Conservation (phyloP, 805 yeast genomes). For the Sugiyamaella chiloensis region DNA sequence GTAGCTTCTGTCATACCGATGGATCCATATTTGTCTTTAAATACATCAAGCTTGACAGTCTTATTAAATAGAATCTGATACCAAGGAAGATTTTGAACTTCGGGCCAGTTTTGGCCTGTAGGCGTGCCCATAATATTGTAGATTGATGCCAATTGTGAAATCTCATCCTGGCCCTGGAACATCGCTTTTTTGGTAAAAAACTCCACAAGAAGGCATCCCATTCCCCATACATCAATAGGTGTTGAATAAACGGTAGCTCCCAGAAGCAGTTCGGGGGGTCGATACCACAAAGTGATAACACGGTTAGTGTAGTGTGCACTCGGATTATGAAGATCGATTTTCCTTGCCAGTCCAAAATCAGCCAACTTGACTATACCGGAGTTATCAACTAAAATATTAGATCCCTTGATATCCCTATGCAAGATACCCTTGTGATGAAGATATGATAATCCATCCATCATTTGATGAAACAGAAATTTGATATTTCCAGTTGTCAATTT, state of each 20-base stretch:
- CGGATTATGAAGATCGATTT: slow-evolving; percentile 30
- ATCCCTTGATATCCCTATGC: slow-evolving; percentile 94
- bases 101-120: slow-evolving; percentile 68
- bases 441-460: slow-evolving; percentile 74
- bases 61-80: slow-evolving; percentile 75
- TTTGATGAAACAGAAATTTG: slow-evolving; percentile 74
- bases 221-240: slow-evolving; percentile 96
- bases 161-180: slow-evolving; percentile 86
- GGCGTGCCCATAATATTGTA: slow-evolving; percentile 90
- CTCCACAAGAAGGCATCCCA: slow-evolving; percentile 87
- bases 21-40: slow-evolving; percentile 42
- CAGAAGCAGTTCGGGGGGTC: slow-evolving; percentile 90
- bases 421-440: slow-evolving; percentile 60
- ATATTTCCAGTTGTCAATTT: slow-evolving; percentile 61
- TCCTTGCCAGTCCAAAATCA: slow-evolving; percentile 87
- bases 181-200: slow-evolving; percentile 69
- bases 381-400: slow-evolving; percentile 76
- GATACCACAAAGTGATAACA: slow-evolving; percentile 94
- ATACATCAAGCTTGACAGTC: slow-evolving; percentile 32
- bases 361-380: slow-evolving; percentile 83
- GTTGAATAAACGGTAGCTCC: slow-evolving; percentile 89
- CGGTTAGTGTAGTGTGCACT: slow-evolving; percentile 87
- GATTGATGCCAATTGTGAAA: slow-evolving; percentile 74
- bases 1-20: slow-evolving; percentile 45
- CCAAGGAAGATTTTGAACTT: slow-evolving; percentile 82